A percentile compares a stretch with the other conserved stretches of the same genome.
Conservation (phyloP, 1,284 basidiomycete genomes). For the Malassezia restricta region DNA sequence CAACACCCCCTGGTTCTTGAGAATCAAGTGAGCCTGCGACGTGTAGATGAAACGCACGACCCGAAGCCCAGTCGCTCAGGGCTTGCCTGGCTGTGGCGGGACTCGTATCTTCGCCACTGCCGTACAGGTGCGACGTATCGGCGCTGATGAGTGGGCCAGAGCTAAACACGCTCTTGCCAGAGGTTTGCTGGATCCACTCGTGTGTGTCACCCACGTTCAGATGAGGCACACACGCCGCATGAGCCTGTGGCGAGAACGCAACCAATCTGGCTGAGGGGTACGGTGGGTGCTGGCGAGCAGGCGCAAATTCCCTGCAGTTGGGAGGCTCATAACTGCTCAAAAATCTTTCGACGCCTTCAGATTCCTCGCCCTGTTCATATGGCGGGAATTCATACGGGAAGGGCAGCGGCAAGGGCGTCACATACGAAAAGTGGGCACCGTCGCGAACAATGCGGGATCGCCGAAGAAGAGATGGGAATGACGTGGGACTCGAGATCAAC, state of each 20-base stretch:
- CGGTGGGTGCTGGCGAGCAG: conserved; percentile 8
- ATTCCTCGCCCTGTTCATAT: conserved; percentile 4
- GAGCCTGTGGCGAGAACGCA: conserved; percentile 54
- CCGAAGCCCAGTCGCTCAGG: conserved; percentile 14
- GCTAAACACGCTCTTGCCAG: conserved; percentile 42
- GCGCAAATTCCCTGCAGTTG: neutral
- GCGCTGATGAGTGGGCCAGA: conserved; percentile 26
- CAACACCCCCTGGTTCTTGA: conserved; percentile 13
- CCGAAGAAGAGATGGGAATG: conserved; percentile 51
- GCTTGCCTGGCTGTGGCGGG: conserved; percentile 8
- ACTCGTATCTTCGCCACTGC: neutral
- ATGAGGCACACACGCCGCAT: conserved; percentile 67
- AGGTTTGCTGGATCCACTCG: conserved; percentile 51
- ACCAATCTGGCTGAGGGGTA: conserved; percentile 51
- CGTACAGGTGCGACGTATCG: conserved; percentile 1
- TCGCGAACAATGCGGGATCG: conserved; percentile 56
- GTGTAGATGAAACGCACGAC: conserved; percentile 7
- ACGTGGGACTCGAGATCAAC: conserved; percentile 49
- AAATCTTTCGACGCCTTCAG: conserved; percentile 25
- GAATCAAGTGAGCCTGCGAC: conserved; percentile 6
- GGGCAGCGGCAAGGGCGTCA: conserved; percentile 65
- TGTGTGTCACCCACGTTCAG: conserved; percentile 76
- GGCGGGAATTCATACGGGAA: conserved; percentile 69
- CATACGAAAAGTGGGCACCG: conserved; percentile 65
- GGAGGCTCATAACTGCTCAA: conserved; percentile 27